Evolutionary conservation across 2,329 filamentous ascomycete species (phyloP).

Genomic region (Boeremia exigua): DNA sequence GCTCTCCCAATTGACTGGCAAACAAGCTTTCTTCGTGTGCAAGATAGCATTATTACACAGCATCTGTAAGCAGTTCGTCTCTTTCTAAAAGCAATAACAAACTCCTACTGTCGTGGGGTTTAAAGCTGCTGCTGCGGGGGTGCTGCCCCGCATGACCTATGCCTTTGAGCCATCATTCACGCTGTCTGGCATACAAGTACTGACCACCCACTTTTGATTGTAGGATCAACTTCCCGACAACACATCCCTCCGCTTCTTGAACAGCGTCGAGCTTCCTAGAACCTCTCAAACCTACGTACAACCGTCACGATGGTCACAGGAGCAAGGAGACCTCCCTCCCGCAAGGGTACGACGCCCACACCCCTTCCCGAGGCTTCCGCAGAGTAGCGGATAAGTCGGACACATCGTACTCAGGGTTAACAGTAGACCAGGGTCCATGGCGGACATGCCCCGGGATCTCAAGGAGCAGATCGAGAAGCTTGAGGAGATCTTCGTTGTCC

Average conservation of each 20-base stretch:
- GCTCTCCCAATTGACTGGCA: neutral
- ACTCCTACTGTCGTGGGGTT: neutral
- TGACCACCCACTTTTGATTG: neutral
- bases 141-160: constrained; percentile 2
- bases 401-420: constrained; percentile 14
- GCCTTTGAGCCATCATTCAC: neutral
- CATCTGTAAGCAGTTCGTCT: constrained; percentile 12
- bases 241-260: neutral
- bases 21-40: neutral
- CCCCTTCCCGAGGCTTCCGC: neutral
- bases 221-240: neutral
- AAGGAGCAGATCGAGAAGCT: constrained; percentile 80
- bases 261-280: neutral
- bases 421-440: constrained; percentile 75
- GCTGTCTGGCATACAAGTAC: neutral
- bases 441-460: constrained; percentile 86
- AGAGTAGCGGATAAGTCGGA: constrained; percentile 1
- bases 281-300: constrained; percentile 3
- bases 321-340: constrained; percentile 69
- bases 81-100: constrained; percentile 4
- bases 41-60: constrained; percentile 1
- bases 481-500: constrained; percentile 83
- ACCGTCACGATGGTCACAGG: constrained; percentile 67
- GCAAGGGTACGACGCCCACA: constrained; percentile 69
- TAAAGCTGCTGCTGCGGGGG: neutral